A percentile compares a stretch with the other conserved stretches of the same genome.
These are phyloP conservation scores for Sporodiniella umbellata DNA, from an alignment of 371 early-diverging fungal species.

Conservation along the genomic window DNA sequence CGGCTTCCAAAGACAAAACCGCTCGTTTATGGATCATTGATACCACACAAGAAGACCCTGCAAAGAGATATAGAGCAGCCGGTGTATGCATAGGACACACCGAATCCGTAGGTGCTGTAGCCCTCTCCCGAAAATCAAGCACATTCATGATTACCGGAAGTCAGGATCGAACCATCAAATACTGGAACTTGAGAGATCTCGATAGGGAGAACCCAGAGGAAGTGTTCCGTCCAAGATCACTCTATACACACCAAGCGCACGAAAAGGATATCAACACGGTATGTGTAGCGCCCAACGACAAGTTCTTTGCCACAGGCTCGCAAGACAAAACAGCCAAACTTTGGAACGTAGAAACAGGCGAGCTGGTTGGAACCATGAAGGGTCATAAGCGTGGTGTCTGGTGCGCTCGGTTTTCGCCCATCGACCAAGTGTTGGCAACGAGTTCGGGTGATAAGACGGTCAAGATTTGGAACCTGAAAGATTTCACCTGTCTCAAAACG, in stretches of 20 bases:
- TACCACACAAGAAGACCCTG: slow-evolving; percentile 35
- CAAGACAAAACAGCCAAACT: slow-evolving; percentile 97
- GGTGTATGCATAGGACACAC: slow-evolving; percentile 88
- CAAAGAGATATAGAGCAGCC: slow-evolving; percentile 52
- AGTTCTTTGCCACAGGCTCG: slow-evolving; percentile 92
- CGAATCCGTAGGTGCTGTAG: slow-evolving; percentile 86
- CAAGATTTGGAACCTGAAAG: slow-evolving; percentile 89
- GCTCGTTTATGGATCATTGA: slow-evolving; percentile 77
- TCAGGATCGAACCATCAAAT: slow-evolving; percentile 92
- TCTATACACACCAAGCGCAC: slow-evolving; percentile 92
- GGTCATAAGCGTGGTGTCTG: slow-evolving; percentile 97
- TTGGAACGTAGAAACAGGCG: slow-evolving; percentile 88
- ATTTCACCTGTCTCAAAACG: slow-evolving; percentile 87
- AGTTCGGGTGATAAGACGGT: slow-evolving; percentile 93
- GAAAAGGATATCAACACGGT: slow-evolving; percentile 98
- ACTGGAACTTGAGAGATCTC: slow-evolving; percentile 76
- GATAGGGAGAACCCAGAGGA: slow-evolving; percentile 44
- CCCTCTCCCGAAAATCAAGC: slow-evolving; percentile 59
- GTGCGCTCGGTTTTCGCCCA: slow-evolving; percentile 87
- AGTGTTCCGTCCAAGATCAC: slow-evolving; percentile 54
- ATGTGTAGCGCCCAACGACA: slow-evolving; percentile 89
- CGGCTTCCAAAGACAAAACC: slow-evolving; percentile 90
- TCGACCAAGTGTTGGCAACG: slow-evolving; percentile 89
- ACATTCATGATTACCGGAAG: slow-evolving; percentile 81
- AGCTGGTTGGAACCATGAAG: slow-evolving; percentile 76